Evolutionary conservation across 371 early-diverging fungal genomes (phyloP).

Genomic region (Umbelopsis sp.): DNA sequence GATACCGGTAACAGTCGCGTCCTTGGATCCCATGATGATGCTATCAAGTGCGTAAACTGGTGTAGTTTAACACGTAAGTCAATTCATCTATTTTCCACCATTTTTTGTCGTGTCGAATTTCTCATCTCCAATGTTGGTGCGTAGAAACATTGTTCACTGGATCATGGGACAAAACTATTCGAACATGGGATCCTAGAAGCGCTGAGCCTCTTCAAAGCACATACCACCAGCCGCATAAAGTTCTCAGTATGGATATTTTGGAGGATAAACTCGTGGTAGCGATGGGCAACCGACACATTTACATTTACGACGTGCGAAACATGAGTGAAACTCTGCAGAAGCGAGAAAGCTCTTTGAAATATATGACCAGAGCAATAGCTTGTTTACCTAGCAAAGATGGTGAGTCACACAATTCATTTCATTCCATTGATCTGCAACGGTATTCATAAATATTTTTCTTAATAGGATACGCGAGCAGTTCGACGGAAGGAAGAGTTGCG

Average conservation of each 20-base stretch:
- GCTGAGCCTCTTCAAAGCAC: slow-evolving; percentile 39
- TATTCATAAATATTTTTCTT: background rate
- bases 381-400: slow-evolving; percentile 85
- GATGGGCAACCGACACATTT: slow-evolving; percentile 75
- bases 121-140: background rate
- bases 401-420: slow-evolving; percentile 5
- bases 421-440: background rate
- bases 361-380: slow-evolving; percentile 79
- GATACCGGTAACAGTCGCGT: slow-evolving; percentile 45
- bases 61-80: slow-evolving; percentile 53
- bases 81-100: background rate
- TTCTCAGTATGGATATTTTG: slow-evolving; percentile 80
- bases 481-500: slow-evolving; percentile 94
- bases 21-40: slow-evolving; percentile 60
- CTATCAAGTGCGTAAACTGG: slow-evolving; percentile 69
- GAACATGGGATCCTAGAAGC: slow-evolving; percentile 78
- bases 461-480: slow-evolving; percentile 78
- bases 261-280: slow-evolving; percentile 81
- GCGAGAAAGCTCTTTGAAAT: slow-evolving; percentile 82
- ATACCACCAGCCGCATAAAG: slow-evolving; percentile 58
- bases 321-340: slow-evolving; percentile 73
- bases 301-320: slow-evolving; percentile 85
- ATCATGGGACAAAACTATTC: slow-evolving; percentile 88
- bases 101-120: background rate
- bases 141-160: slow-evolving; percentile 75